phyloP scores from a whole-genome alignment of 2,329 filamentous ascomycete genomes.

The Xylaria sp. region DNA sequence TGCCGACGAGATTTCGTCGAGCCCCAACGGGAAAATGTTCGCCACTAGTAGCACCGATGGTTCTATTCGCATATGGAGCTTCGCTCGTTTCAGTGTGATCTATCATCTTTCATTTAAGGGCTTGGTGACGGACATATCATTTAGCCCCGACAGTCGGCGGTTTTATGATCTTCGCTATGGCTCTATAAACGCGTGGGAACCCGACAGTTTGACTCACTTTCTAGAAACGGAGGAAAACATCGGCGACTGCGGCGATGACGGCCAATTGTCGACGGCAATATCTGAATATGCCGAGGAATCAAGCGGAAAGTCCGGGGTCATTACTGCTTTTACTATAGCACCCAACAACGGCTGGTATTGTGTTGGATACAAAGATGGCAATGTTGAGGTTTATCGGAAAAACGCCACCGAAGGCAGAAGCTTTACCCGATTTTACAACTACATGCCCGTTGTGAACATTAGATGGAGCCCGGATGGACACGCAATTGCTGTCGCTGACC shows the following conservation, averaged over 20 bases:
- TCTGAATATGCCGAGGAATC: not conserved
- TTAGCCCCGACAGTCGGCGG: constrained; percentile 39
- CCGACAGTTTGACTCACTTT: constrained; percentile 31
- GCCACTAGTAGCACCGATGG: constrained; percentile 36
- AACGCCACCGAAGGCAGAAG: not conserved
- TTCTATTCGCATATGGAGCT: constrained; percentile 39
- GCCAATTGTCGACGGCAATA: not conserved
- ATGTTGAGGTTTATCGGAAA: not conserved
- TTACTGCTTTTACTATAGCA: constrained; percentile 4
- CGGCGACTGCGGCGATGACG: not conserved
- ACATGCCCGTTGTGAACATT: not conserved
- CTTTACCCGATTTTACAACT: constrained; percentile 3
- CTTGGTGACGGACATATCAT: constrained; percentile 35
- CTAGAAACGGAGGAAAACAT: not conserved
- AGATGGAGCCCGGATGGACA: constrained; percentile 7
- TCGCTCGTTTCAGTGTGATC: constrained; percentile 34
- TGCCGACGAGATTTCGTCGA: constrained; percentile 25
- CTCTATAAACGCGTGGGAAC: constrained; percentile 44
- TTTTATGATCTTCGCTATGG: constrained; percentile 41
- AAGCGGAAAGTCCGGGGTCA: not conserved
- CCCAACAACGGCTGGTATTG: not conserved
- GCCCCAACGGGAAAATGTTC: constrained; percentile 39
- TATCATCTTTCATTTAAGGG: constrained; percentile 40
- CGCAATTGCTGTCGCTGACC: constrained; percentile 1
- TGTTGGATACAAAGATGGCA: constrained; percentile 18